phyloP scores from a whole-genome alignment of 1,284 basidiomycete species.

The Waitea zeae region DNA sequence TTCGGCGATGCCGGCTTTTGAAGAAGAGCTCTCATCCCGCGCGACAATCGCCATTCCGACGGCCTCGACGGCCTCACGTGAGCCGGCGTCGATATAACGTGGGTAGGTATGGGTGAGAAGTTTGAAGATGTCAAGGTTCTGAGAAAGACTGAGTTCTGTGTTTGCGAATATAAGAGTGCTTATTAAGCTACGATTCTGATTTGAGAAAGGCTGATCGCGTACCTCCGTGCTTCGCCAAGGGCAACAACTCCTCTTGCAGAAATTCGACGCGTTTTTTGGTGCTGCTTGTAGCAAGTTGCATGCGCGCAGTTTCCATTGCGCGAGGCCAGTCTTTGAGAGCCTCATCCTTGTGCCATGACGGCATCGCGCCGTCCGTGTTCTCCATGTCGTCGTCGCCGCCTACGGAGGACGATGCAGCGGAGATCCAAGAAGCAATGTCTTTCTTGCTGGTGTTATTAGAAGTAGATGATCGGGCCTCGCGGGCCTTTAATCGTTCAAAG shows the following conservation, averaged over 20 bases:
- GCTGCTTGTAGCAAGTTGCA: constrained; percentile 27
- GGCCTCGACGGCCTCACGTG: constrained; percentile 50
- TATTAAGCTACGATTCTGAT: constrained; percentile 1
- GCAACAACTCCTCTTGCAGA: constrained; percentile 39
- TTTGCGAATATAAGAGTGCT: neutral
- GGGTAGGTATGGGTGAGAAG: constrained; percentile 61
- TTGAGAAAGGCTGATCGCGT: no score
- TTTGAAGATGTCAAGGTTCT: constrained; percentile 56
- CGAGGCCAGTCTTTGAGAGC: constrained; percentile 35
- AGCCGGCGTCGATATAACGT: constrained; percentile 56
- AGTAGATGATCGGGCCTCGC: neutral
- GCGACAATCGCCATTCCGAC: constrained; percentile 45
- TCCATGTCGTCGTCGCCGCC: constrained; percentile 12
- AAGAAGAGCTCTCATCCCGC: constrained; percentile 32
- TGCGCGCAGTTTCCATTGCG: constrained; percentile 35
- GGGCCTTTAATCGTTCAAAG: neutral
- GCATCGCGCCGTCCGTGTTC: constrained; percentile 3
- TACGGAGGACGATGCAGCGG: neutral
- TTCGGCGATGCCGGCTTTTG: constrained; percentile 39
- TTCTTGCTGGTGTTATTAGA: neutral
- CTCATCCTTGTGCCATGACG: constrained; percentile 31
- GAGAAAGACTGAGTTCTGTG: constrained; percentile 43
- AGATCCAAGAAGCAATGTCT: constrained; percentile 1
- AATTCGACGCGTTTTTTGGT: constrained; percentile 40
- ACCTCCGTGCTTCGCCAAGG: constrained; percentile 45